Conservation (phyloP, 192 early-diverging fungal genomes). For the Entomortierella parvispora region DNA sequence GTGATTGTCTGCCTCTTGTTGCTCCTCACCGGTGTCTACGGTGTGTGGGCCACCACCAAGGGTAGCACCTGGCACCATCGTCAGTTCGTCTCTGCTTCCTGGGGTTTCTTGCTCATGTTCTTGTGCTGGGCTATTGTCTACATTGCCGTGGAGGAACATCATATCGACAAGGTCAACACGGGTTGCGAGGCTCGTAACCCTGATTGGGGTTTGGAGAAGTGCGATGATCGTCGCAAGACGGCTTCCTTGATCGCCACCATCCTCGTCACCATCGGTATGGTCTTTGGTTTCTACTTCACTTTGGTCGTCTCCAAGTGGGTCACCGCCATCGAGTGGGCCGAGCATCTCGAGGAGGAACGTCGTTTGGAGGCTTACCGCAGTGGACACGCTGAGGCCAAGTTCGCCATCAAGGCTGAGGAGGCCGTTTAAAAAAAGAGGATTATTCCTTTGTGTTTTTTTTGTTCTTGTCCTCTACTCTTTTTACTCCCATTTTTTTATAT, state of each 20-base stretch:
- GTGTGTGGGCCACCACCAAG: constrained; percentile 23
- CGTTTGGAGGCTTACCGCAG: constrained; percentile 35
- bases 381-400: constrained; percentile 18
- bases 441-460: too few species aligned
- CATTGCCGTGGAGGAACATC: constrained; percentile 34
- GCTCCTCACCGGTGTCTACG: constrained; percentile 22
- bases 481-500: too few species aligned
- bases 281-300: constrained; percentile 35
- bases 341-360: constrained; percentile 30
- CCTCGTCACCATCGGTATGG: constrained; percentile 14
- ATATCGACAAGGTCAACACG: constrained; percentile 20
- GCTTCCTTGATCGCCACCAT: constrained; percentile 13
- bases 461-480: too few species aligned
- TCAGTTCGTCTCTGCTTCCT: constrained; percentile 45
- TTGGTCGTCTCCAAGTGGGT: constrained; percentile 36
- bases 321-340: constrained; percentile 29
- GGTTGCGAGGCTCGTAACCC: constrained; percentile 12
- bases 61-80: constrained; percentile 36
- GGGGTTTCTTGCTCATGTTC: constrained; percentile 44
- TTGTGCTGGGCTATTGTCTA: constrained; percentile 47
- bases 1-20: constrained; percentile 30
- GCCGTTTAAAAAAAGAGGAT: too few species aligned
- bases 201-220: background rate
- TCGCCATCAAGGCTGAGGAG: background rate
- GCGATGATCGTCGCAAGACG: constrained; percentile 25